Percentiles rank a stretch among this genome's conserved stretches.
phyloP scores from a whole-genome alignment of 179 eudicot species.

The Sideroxylon spinosum region DNA sequence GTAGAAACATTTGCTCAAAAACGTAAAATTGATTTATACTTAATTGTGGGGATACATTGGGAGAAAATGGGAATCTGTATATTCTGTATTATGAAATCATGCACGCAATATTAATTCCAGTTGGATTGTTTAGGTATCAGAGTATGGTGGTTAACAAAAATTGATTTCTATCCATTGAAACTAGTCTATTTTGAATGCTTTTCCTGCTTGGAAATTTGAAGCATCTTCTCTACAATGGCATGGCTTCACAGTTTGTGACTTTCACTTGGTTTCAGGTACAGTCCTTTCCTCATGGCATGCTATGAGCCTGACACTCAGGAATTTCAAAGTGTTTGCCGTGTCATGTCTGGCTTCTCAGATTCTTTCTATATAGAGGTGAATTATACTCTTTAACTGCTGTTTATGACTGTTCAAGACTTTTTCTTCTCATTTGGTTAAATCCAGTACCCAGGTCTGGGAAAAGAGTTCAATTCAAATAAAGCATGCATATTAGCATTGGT shows the following conservation, averaged over 20 bases:
- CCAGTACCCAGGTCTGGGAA: background rate
- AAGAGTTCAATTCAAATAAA: background rate
- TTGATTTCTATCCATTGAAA: conserved; percentile 10
- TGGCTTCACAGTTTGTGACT: conserved; percentile 1
- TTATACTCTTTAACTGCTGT: background rate
- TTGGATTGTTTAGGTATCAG: background rate
- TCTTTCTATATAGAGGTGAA: conserved; percentile 80
- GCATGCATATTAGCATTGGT: background rate
- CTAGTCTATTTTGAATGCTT: background rate
- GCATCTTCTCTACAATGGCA: background rate
- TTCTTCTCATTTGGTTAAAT: background rate
- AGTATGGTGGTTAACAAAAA: background rate
- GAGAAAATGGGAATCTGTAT: background rate
- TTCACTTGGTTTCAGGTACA: conserved; percentile 50
- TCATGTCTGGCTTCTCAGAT: conserved; percentile 96
- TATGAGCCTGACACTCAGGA: conserved; percentile 90
- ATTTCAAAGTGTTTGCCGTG: conserved; percentile 92
- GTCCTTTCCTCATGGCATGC: conserved; percentile 98
- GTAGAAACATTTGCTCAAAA: background rate
- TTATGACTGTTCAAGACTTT: background rate
- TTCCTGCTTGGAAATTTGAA: conserved; percentile 5
- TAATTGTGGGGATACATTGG: background rate
- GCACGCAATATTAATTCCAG: too few species aligned
- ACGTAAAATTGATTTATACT: background rate
- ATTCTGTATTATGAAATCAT: background rate